Evolutionary conservation across 305 asterid genomes (phyloP).

Genomic region (Nicotiana rustica): DNA sequence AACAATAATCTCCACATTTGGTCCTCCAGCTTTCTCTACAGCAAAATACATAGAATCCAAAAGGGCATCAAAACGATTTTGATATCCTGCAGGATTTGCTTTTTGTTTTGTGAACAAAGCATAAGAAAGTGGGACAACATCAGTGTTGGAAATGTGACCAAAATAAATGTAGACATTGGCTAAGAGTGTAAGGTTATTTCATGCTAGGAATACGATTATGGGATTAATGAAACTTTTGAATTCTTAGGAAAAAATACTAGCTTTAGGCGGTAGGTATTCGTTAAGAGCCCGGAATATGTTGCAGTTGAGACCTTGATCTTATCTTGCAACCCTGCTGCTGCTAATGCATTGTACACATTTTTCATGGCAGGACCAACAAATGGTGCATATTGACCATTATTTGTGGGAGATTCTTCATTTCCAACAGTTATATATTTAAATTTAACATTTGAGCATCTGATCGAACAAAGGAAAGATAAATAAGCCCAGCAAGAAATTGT

Average conservation of each 20-base stretch:
- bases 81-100: slow-evolving; percentile 30
- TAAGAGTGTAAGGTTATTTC: slow-evolving; percentile 36
- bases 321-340: not conserved
- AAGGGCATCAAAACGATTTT: slow-evolving; percentile 26
- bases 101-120: slow-evolving; percentile 1
- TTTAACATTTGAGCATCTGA: slow-evolving; percentile 2
- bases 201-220: slow-evolving; percentile 36
- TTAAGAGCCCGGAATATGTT: slow-evolving; percentile 29
- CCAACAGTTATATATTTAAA: slow-evolving; percentile 47
- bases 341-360: slow-evolving; percentile 39
- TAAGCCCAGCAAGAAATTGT: too few relatives aligned
- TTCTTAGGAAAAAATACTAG: slow-evolving; percentile 34
- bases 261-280: slow-evolving; percentile 42
- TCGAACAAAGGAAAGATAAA: too few relatives aligned
- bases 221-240: slow-evolving; percentile 32
- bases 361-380: slow-evolving; percentile 36
- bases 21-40: slow-evolving; percentile 45
- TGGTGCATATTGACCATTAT: slow-evolving; percentile 31
- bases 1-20: slow-evolving; percentile 34
- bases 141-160: slow-evolving; percentile 34
- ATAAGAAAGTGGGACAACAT: slow-evolving; percentile 36
- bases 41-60: slow-evolving; percentile 49
- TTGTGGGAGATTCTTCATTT: slow-evolving; percentile 42
- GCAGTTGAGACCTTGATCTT: slow-evolving; percentile 47
- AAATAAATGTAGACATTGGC: slow-evolving; percentile 49